Evolutionary conservation across 352 stramenopile genomes (phyloP), one percentile per base, ranked within the genome.

Genomic region (Phytophthora melonis): DNA sequence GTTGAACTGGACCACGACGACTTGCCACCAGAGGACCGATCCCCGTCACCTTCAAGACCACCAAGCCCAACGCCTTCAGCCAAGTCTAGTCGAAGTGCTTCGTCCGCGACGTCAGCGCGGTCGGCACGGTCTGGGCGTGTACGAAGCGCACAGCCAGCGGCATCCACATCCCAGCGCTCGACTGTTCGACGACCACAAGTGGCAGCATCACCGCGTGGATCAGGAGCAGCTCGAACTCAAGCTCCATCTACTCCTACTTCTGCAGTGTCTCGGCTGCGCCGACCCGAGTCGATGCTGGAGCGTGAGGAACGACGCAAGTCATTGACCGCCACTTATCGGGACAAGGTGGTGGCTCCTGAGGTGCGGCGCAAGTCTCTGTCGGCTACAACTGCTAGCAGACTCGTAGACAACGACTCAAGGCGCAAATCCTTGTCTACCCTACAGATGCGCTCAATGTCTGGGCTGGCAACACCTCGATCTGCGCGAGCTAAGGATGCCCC

Each of bases 401-500:
- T 72, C 49, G 53, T 74, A 11, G 69, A 83, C 41, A 43, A 59
- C 5, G 72, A 80, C 50, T 64, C 70, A 41, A 78, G 78, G 1
- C 82, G 82, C 55, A 82, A 83, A 27, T 87, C 82, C 36, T 71
- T 87, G 14, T 86, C 80, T 3, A 86, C 79, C 6, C 65, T 87
- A 27, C 77, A 80, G 19, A 74, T 72, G 36, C 79, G 81, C 3
- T 72, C 64, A 14, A 66, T 72, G 30, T 65, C 78, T 5, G 63
- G 64, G 36, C 63, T 72, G 43, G 53, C 80, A 34, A 63, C 66
- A 3, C 73, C 74, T 41, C 68, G 74, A 58, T 62, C 76, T 18
- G 45, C 74, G 23, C 71, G 72, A 66, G 49, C 57, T n/a, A 69
- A 68, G 14, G 55, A 72, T 41, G 45, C 56, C 1, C n/a, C 72